phyloP scores from a whole-genome alignment of 495 filamentous ascomycete genomes.

The Cercophora samala region DNA sequence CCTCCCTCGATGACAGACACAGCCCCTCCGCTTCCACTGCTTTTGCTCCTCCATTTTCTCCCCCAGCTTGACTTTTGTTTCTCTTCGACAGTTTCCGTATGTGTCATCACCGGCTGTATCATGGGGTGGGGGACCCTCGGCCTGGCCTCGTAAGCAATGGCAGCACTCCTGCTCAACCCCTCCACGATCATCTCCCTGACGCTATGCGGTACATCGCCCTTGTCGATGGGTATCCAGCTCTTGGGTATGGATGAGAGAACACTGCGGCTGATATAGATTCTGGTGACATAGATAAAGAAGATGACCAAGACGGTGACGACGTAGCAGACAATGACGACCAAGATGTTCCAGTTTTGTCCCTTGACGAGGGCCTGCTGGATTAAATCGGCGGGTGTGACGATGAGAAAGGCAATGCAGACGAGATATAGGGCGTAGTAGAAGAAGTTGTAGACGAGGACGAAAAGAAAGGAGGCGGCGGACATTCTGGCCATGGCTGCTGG shows the following conservation, averaged over 20 bases:
- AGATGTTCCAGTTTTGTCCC: constrained; percentile 70
- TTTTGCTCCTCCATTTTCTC: constrained; percentile 22
- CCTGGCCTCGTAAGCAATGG: constrained; percentile 72
- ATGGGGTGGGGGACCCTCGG: constrained; percentile 53
- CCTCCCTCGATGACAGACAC: constrained; percentile 9
- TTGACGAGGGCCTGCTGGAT: constrained; percentile 71
- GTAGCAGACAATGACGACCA: constrained; percentile 77
- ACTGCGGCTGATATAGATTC: constrained; percentile 84
- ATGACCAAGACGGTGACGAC: constrained; percentile 69
- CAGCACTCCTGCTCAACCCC: constrained; percentile 67
- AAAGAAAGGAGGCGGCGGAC: constrained; percentile 44
- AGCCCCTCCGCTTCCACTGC: constrained; percentile 25
- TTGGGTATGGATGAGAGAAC: constrained; percentile 81
- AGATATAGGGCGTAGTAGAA: constrained; percentile 75
- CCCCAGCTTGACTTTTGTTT: background rate
- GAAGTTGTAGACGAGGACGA: constrained; percentile 77
- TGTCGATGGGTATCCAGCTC: constrained; percentile 74
- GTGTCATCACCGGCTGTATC: background rate
- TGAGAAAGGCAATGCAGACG: constrained; percentile 65
- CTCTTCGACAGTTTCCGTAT: constrained; percentile 19
- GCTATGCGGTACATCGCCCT: constrained; percentile 67
- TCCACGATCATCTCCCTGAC: constrained; percentile 72
- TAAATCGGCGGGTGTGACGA: constrained; percentile 78
- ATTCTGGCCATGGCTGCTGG: constrained; percentile 18
- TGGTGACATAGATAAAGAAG: constrained; percentile 72